A percentile compares a stretch with the other conserved stretches of the same genome.
phyloP scores from a whole-genome alignment of 2,329 filamentous ascomycete species.

The Verticillium nubilum region DNA sequence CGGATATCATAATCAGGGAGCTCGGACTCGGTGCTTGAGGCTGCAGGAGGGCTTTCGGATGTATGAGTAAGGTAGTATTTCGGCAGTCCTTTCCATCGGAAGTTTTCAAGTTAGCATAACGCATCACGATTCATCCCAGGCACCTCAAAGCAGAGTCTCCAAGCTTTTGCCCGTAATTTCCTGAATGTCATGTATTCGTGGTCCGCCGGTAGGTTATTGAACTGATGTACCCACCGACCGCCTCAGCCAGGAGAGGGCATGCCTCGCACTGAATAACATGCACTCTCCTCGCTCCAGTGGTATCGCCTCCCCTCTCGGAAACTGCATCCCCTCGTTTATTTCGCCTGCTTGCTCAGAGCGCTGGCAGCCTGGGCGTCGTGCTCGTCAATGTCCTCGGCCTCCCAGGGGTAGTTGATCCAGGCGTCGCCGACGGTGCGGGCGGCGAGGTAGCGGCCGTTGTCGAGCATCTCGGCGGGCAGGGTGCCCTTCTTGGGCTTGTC shows the following conservation, averaged over 20 bases:
- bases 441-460: conserved; percentile 70
- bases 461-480: conserved; percentile 73
- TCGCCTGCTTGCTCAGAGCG: conserved; percentile 19
- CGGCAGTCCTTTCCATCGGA: background rate
- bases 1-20: conserved; percentile 33
- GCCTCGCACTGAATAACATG: conserved; percentile 3
- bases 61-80: background rate
- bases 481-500: conserved; percentile 91
- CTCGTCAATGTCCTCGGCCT: conserved; percentile 89
- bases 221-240: background rate
- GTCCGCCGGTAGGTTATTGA: background rate
- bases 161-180: background rate
- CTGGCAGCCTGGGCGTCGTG: conserved; percentile 68
- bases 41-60: background rate
- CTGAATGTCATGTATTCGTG: background rate
- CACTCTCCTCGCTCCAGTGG: background rate
- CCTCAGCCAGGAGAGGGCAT: background rate
- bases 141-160: no score
- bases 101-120: no score
- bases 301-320: background rate
- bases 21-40: conserved; percentile 15
- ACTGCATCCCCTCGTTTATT: conserved; percentile 18
- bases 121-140: no score
- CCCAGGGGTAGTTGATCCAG: conserved; percentile 99
- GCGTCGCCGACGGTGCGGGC: conserved; percentile 86